These are phyloP conservation scores for Neltuma alba DNA, from an alignment of 306 rosid genomes.

Conservation along the genomic window DNA sequence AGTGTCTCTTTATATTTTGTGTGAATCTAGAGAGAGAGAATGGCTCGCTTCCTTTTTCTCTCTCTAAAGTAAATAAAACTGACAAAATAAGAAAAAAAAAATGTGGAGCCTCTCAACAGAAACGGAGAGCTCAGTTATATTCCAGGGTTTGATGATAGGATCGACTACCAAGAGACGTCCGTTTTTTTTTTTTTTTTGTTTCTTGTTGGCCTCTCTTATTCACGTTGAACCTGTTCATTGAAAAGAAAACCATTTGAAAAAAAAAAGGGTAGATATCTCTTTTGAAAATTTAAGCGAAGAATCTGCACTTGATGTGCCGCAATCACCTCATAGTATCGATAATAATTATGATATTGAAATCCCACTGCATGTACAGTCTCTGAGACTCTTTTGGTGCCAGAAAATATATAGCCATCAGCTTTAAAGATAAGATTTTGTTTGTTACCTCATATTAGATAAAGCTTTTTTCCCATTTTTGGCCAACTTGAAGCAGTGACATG, in stretches of 20 bases:
- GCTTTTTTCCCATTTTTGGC: not conserved
- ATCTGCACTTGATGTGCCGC: not conserved
- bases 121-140: not conserved
- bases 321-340: not conserved
- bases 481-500: not conserved
- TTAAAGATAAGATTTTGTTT: constrained; percentile 1
- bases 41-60: not conserved
- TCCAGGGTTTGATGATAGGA: not conserved
- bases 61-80: not conserved
- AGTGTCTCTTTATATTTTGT: not conserved
- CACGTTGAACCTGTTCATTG: constrained; percentile 3
- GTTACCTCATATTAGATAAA: not conserved
- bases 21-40: not conserved
- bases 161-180: too few species aligned
- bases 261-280: not conserved
- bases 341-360: not conserved
- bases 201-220: too few species aligned
- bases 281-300: not conserved
- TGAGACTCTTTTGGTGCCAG: not conserved
- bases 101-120: not conserved
- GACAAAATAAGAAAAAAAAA: not conserved
- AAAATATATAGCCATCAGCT: not conserved
- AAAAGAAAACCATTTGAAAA: not conserved
- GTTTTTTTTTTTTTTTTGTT: not conserved
- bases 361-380: not conserved